phyloP scores from a whole-genome alignment of 2,329 filamentous ascomycete genomes.

The Aspergillus versicolor region DNA sequence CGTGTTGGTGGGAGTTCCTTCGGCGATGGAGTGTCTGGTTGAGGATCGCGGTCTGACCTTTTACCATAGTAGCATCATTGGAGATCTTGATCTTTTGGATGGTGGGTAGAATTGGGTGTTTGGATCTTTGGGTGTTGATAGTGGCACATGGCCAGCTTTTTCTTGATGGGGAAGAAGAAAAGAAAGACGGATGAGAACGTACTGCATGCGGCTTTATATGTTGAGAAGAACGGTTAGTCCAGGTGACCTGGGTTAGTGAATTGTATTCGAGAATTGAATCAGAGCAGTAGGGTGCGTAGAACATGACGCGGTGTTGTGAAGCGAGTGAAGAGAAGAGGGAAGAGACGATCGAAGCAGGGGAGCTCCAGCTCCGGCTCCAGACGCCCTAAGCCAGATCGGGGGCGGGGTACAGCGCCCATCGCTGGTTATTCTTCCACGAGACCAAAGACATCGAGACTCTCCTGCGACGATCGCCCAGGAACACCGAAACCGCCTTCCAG shows the following conservation, averaged over 20 bases:
- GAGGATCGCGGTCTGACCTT: conserved; percentile 42
- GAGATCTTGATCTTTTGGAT: conserved; percentile 25
- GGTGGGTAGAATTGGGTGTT: too few species aligned
- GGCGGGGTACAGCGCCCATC: conserved; percentile 16
- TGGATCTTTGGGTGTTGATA: too few species aligned
- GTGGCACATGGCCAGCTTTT: too few species aligned
- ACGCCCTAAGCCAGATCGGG: conserved; percentile 25
- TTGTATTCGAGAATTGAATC: neutral
- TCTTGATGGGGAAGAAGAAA: neutral
- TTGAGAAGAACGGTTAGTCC: neutral
- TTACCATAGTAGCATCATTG: conserved; percentile 48
- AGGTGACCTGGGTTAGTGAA: neutral
- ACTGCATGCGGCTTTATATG: neutral
- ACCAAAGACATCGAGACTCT: neutral
- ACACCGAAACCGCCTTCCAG: neutral
- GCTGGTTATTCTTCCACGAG: neutral
- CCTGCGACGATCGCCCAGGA: neutral
- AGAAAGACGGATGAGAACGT: neutral
- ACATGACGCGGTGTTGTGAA: neutral
- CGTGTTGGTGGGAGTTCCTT: conserved; percentile 22
- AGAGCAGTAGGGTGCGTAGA: neutral
- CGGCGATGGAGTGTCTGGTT: conserved; percentile 16
- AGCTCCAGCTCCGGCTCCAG: neutral
- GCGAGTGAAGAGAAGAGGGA: neutral
- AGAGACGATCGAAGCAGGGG: neutral